Conservation (phyloP, 805 yeast genomes). For the Nakazawaea anatomiae region DNA sequence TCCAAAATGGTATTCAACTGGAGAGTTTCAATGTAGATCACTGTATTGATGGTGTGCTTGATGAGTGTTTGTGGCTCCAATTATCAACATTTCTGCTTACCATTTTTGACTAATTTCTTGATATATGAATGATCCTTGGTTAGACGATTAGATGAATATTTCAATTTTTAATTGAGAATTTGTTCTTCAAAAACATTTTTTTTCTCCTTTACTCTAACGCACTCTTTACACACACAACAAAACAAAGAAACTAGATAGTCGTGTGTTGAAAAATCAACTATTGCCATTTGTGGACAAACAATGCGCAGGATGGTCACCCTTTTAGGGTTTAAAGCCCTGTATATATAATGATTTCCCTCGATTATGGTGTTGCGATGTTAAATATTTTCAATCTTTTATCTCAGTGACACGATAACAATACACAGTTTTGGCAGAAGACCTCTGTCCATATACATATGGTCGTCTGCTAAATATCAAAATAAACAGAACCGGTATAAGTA, state of each 20-base stretch:
- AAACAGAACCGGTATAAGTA: neutral
- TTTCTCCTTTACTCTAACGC: no score
- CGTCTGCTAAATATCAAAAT: neutral
- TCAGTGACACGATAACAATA: neutral
- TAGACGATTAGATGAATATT: neutral
- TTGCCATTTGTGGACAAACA: no score
- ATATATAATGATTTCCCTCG: no score
- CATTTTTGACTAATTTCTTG: constrained; percentile 11
- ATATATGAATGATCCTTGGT: neutral
- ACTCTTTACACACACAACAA: no score
- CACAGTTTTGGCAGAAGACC: neutral
- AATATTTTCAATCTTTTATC: neutral
- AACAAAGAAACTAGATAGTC: no score
- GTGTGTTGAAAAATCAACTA: no score
- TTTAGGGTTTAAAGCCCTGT: neutral
- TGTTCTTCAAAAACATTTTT: no score
- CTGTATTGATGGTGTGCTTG: neutral
- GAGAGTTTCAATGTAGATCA: neutral
- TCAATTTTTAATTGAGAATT: neutral
- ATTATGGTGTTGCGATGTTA: neutral
- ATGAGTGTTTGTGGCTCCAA: constrained; percentile 2
- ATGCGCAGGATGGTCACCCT: no score
- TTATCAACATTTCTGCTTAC: constrained; percentile 13
- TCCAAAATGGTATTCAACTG: constrained; percentile 12
- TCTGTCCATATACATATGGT: no score